Evolutionary conservation across 2,329 filamentous ascomycete species (phyloP).

Genomic region (Paracoccidioides lutzii): DNA sequence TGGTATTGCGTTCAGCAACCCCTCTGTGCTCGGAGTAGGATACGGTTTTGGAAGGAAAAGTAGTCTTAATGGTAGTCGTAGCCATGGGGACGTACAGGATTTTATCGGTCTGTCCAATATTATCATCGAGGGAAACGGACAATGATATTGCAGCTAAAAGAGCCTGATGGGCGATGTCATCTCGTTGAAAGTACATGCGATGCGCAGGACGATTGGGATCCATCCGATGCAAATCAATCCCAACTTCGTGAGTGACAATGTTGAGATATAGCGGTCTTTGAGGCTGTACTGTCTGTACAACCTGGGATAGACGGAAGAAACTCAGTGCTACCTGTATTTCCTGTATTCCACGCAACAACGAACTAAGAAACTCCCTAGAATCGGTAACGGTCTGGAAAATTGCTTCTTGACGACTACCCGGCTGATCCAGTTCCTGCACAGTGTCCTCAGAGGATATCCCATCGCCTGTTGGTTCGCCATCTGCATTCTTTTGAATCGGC

Average conservation of each 20-base stretch:
- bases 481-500: conserved; percentile 23
- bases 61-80: conserved; percentile 88
- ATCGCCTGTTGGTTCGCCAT: conserved; percentile 18
- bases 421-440: conserved; percentile 59
- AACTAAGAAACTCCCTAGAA: conserved; percentile 82
- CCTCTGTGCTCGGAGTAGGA: conserved; percentile 61
- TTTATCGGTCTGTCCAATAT: conserved; percentile 71
- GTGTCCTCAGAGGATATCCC: conserved; percentile 58
- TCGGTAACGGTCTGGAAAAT: conserved; percentile 77
- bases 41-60: conserved; percentile 84
- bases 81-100: conserved; percentile 94
- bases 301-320: conserved; percentile 70
- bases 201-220: conserved; percentile 89
- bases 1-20: conserved; percentile 79
- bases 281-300: conserved; percentile 53
- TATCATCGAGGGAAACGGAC: conserved; percentile 80
- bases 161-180: conserved; percentile 90
- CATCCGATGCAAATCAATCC: conserved; percentile 79
- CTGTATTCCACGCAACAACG: conserved; percentile 81
- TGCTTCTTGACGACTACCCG: conserved; percentile 53
- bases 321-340: conserved; percentile 93
- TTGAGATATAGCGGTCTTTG: conserved; percentile 68
- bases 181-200: conserved; percentile 92
- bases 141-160: conserved; percentile 85
- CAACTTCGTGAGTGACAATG: conserved; percentile 89